phyloP scores from a whole-genome alignment of 495 filamentous ascomycete species.

The Xylaria palmicola region DNA sequence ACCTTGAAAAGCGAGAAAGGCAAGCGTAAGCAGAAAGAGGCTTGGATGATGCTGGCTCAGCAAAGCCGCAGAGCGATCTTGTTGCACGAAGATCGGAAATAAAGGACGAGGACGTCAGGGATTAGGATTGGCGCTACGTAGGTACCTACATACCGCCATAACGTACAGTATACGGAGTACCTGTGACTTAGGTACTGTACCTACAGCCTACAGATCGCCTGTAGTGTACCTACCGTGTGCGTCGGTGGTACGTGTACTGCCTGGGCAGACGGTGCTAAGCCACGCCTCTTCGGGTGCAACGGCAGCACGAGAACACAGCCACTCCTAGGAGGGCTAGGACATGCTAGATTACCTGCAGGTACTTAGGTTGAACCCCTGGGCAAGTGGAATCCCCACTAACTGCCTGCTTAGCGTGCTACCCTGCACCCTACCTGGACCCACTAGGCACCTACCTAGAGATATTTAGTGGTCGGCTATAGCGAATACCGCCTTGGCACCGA shows the following conservation, averaged over 20 bases:
- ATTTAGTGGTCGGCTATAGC: background rate
- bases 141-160: too few relatives aligned
- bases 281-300: conserved; percentile 23
- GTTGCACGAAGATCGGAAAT: conserved; percentile 1
- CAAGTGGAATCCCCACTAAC: conserved; percentile 6
- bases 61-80: background rate
- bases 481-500: conserved; percentile 12
- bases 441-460: too few relatives aligned
- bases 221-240: background rate
- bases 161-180: too few relatives aligned
- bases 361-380: background rate
- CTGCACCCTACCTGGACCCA: background rate
- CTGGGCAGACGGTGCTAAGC: conserved; percentile 15
- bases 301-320: conserved; percentile 16
- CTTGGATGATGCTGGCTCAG: background rate
- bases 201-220: background rate
- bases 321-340: background rate
- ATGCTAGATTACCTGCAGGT: background rate
- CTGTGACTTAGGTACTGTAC: background rate
- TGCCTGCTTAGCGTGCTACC: background rate
- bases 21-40: conserved; percentile 4
- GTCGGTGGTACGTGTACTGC: background rate
- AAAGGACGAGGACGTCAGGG: too few relatives aligned
- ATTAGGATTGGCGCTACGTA: too few relatives aligned
- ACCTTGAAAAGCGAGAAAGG: background rate